Evolutionary conservation across 257 asterid species (phyloP), one percentile per base, ranked within the genome.

Genomic region (Penstemon eatonii): DNA sequence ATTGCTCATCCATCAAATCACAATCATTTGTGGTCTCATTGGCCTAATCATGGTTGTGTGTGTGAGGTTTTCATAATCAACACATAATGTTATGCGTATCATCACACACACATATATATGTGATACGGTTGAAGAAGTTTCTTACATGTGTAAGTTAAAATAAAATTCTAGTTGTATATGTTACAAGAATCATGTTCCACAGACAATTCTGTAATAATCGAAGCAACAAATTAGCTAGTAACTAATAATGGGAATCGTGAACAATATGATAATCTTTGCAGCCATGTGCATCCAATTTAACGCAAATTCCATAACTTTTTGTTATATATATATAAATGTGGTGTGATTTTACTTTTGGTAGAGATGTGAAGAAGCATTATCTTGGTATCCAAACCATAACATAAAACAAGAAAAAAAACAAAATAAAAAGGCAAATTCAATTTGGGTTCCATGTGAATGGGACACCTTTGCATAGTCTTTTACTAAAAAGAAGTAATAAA

Each of bases 261-360:
- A 63, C 50, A 80, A 65, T 70, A 80, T 67, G 78, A 81, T 83
- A 83, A 75, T 75, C 76, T 65, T 25, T 25, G 33, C 56, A 64
- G 54, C 85, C 89, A 84, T 82, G 89, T 84, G 89, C 89, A 43
- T 73, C 83, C 87, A 77, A 75, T 79, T 73, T 84, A 67, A 70
- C 61, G 42, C 61, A 45, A 70, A 76, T 81, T 79, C 84, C 81
- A 71, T 77, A 43, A 67, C 77, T 71, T 80, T 80, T 56, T 60
- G 57, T 60, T 66, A 41, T 59, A n/a, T 13, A 33, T 56, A 18
- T 57, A 15, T 15, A 15, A 1, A 79, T 63, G 68, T 70, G 39
- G 57, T 67, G 68, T 73, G 64, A 79, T 68, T 72, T 15, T 59
- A 57, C 43, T 72, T 65, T 52, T 70, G 40, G 56, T 11, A 51